Percentiles rank a stretch among this genome's conserved stretches.
These are phyloP conservation scores for Lactarius vividus DNA, from an alignment of 768 basidiomycete species.

Conservation along the genomic window DNA sequence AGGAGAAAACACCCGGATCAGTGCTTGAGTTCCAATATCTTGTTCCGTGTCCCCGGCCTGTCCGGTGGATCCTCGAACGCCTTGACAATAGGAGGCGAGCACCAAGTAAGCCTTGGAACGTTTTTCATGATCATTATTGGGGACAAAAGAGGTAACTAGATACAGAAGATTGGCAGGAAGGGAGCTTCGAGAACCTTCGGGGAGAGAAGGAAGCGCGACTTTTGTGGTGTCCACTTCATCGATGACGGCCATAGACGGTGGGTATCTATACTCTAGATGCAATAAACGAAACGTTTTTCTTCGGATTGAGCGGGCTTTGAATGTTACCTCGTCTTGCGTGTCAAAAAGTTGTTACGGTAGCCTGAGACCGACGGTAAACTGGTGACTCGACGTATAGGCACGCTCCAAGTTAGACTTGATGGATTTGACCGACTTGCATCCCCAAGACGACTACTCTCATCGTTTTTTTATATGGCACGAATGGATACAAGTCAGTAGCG, in stretches of 20 bases:
- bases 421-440: constrained; percentile 66
- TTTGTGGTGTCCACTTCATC: constrained; percentile 12
- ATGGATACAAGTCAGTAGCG: constrained; percentile 66
- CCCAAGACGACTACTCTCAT: constrained; percentile 77
- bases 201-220: background rate
- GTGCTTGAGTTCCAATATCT: constrained; percentile 48
- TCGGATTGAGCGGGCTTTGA: background rate
- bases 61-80: constrained; percentile 42
- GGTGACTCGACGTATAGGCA: too few species aligned
- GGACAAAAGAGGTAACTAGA: constrained; percentile 24
- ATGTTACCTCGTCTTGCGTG: background rate
- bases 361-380: too few species aligned
- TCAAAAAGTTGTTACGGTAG: too few species aligned
- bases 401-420: constrained; percentile 32
- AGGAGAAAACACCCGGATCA: constrained; percentile 52
- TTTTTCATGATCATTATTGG: constrained; percentile 16
- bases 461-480: constrained; percentile 90
- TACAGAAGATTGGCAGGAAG: constrained; percentile 26
- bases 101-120: constrained; percentile 71
- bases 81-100: constrained; percentile 67
- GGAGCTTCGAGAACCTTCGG: constrained; percentile 16
- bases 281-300: background rate
- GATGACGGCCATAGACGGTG: constrained; percentile 15
- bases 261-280: background rate
- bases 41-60: constrained; percentile 37